Percentiles rank a stretch among this genome's conserved stretches.
phyloP scores from a whole-genome alignment of 2,329 filamentous ascomycete genomes.

The Arthrobotrys pseudoclavata region DNA sequence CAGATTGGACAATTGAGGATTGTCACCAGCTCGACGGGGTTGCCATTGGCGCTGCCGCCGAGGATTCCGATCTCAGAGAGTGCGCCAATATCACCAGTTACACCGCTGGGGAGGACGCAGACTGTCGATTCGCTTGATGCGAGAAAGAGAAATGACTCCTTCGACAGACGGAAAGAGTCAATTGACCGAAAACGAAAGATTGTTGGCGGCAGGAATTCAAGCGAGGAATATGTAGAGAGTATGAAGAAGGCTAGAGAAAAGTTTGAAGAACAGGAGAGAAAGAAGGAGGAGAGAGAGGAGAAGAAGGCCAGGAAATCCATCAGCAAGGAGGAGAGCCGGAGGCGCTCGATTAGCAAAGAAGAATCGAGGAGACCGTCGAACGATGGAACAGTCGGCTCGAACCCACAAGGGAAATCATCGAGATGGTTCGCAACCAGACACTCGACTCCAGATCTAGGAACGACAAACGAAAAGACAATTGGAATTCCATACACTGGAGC shows the following conservation, averaged over 20 bases:
- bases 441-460: constrained; percentile 54
- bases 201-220: constrained; percentile 49
- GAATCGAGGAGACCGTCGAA: constrained; percentile 55
- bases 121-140: constrained; percentile 47
- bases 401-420: constrained; percentile 26
- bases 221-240: constrained; percentile 50
- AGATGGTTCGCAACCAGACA: constrained; percentile 41
- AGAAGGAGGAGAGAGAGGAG: constrained; percentile 54
- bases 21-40: constrained; percentile 54
- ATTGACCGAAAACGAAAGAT: constrained; percentile 56
- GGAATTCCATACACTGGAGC: constrained; percentile 43
- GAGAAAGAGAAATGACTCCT: constrained; percentile 44
- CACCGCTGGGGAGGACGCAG: constrained; percentile 34
- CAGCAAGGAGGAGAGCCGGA: constrained; percentile 48
- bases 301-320: constrained; percentile 50
- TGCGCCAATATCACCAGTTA: constrained; percentile 48
- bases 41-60: constrained; percentile 43
- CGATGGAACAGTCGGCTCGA: constrained; percentile 49
- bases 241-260: constrained; percentile 52
- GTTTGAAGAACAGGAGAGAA: constrained; percentile 50
- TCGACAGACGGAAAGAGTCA: constrained; percentile 52
- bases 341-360: constrained; percentile 51
- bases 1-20: constrained; percentile 41
- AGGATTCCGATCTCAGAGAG: constrained; percentile 54
- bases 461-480: constrained; percentile 54